Evolutionary conservation across 176 grass and related monocot genomes (phyloP).

Genomic region (Musa schizocarpa): DNA sequence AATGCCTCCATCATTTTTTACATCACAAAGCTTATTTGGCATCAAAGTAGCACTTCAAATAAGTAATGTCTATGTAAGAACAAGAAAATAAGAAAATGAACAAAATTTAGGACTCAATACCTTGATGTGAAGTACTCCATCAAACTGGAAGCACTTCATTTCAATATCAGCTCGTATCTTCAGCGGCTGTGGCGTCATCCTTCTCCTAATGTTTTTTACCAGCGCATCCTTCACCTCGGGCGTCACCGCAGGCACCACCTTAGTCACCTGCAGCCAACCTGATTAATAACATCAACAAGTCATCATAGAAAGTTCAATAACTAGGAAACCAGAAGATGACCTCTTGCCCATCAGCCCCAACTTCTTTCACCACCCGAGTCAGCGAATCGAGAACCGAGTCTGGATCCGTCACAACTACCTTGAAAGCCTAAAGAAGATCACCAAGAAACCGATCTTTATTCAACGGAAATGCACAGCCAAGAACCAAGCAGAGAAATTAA

Average conservation of each 20-base stretch:
- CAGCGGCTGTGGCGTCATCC: conserved; percentile 85
- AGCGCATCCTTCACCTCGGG: conserved; percentile 73
- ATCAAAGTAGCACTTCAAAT: conserved; percentile 1
- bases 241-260: conserved; percentile 61
- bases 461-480: not conserved
- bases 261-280: conserved; percentile 42
- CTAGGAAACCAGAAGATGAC: conserved; percentile 14
- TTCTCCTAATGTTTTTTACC: conserved; percentile 76
- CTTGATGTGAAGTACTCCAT: conserved; percentile 94
- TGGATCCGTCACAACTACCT: conserved; percentile 58
- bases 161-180: conserved; percentile 89
- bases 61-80: not conserved
- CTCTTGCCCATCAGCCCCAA: conserved; percentile 56
- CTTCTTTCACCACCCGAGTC: conserved; percentile 46
- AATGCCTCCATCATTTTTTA: not conserved
- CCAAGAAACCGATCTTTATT: not conserved
- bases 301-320: not conserved
- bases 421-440: conserved; percentile 39
- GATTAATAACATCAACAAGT: not conserved
- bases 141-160: conserved; percentile 91
- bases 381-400: conserved; percentile 45
- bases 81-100: not conserved
- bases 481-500: not conserved
- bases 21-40: too few relatives aligned
- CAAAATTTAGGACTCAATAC: conserved; percentile 16